Percentiles rank a stretch among this genome's conserved stretches.
phyloP scores from a whole-genome alignment of 148 eudicot genomes.

The Silene latifolia region DNA sequence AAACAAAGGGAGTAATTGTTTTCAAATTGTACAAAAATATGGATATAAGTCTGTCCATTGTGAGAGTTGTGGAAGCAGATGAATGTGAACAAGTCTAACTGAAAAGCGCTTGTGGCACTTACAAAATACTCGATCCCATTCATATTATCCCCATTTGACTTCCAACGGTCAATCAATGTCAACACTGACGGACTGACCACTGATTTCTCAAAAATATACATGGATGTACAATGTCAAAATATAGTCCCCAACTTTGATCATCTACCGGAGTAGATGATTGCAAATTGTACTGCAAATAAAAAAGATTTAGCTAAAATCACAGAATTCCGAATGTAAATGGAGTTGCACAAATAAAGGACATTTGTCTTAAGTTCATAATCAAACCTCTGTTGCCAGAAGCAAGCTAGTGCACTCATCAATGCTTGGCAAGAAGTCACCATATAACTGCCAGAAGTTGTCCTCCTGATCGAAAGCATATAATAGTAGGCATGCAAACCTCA shows the following conservation, averaged over 20 bases:
- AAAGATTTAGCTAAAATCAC: neutral
- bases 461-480: slow-evolving; percentile 73
- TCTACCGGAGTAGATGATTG: neutral
- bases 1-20: neutral
- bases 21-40: too few species aligned
- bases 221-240: neutral
- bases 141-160: neutral
- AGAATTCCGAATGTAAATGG: neutral
- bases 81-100: neutral
- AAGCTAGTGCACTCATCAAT: slow-evolving; percentile 82
- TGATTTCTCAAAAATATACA: neutral
- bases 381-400: slow-evolving; percentile 90
- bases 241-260: neutral
- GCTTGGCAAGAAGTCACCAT: slow-evolving; percentile 92
- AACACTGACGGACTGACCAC: neutral
- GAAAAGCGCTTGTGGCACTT: neutral
- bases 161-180: neutral
- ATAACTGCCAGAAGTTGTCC: slow-evolving; percentile 91
- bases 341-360: neutral
- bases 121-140: neutral
- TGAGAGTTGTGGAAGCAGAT: too few species aligned
- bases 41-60: neutral
- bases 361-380: slow-evolving; percentile 12
- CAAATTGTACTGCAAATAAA: neutral
- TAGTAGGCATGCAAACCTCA: slow-evolving; percentile 94